phyloP scores from a whole-genome alignment of 345 rosid species.

The Stellera chamaejasme region DNA sequence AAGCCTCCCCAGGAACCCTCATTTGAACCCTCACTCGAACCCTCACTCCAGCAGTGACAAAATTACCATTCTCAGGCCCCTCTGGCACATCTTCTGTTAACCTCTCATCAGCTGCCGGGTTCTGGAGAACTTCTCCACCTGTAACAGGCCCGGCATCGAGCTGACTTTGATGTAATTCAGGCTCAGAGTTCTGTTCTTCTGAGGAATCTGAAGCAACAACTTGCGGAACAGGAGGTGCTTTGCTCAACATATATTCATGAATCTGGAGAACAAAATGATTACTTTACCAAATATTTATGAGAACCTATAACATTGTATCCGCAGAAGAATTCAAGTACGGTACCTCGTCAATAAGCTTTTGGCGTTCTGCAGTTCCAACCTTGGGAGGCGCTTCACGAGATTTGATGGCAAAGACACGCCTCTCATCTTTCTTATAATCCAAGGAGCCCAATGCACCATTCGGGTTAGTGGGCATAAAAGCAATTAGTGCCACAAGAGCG shows the following conservation, averaged over 20 bases:
- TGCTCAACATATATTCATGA: conserved; percentile 80
- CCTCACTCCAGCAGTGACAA: conserved; percentile 20
- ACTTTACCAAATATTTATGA: background rate
- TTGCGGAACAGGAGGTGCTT: conserved; percentile 62
- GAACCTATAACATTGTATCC: background rate
- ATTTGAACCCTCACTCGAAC: conserved; percentile 9
- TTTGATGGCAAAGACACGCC: conserved; percentile 67
- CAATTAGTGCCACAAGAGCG: conserved; percentile 88
- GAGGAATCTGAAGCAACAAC: conserved; percentile 17
- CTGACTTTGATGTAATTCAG: conserved; percentile 13
- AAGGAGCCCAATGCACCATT: conserved; percentile 92
- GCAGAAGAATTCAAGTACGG: background rate
- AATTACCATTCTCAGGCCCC: conserved; percentile 24
- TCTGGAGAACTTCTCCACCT: conserved; percentile 16
- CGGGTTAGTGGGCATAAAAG: conserved; percentile 95
- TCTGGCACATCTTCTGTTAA: conserved; percentile 36
- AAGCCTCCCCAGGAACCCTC: conserved; percentile 21
- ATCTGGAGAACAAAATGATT: conserved; percentile 39
- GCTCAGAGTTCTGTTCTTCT: conserved; percentile 20
- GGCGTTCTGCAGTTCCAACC: conserved; percentile 74
- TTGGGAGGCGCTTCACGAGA: conserved; percentile 84
- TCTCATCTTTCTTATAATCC: conserved; percentile 88
- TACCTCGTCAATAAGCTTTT: conserved; percentile 86
- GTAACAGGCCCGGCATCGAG: conserved; percentile 13
- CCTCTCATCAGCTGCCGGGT: conserved; percentile 29